Evolutionary conservation across 2,329 filamentous ascomycete species (phyloP).

Genomic region (Triangularia verruculosa): DNA sequence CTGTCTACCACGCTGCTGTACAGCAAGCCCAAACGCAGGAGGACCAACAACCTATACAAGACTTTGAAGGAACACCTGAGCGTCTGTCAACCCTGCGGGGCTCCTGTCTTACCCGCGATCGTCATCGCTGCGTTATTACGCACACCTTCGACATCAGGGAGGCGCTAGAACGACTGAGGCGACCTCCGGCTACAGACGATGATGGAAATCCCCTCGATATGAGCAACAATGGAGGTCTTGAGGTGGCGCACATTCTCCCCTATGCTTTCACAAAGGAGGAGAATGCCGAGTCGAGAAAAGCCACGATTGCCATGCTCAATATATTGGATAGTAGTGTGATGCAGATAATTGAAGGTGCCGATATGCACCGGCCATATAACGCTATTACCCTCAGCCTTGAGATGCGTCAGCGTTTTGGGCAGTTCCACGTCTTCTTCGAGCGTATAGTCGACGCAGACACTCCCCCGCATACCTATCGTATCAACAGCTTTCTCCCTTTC

Average conservation of each 20-base stretch:
- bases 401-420: constrained; percentile 32
- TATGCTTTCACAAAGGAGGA: constrained; percentile 19
- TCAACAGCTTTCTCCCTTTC: constrained; percentile 24
- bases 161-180: constrained; percentile 10
- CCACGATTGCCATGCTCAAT: constrained; percentile 37
- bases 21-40: constrained; percentile 18
- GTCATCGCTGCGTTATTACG: constrained; percentile 30
- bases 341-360: constrained; percentile 36
- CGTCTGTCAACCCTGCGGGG: constrained; percentile 27
- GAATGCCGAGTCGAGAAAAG: constrained; percentile 29
- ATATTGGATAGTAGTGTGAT: constrained; percentile 39
- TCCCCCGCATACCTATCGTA: constrained; percentile 28
- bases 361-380: constrained; percentile 40
- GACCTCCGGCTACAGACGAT: constrained; percentile 25
- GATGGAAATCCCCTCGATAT: constrained; percentile 23
- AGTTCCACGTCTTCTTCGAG: constrained; percentile 34
- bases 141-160: constrained; percentile 22
- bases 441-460: constrained; percentile 14
- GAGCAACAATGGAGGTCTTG: constrained; percentile 10
- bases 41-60: constrained; percentile 4
- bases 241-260: constrained; percentile 29
- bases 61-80: constrained; percentile 25
- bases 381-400: constrained; percentile 35
- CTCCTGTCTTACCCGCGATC: constrained; percentile 29
- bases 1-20: constrained; percentile 25